Evolutionary conservation across 352 stramenopile species (phyloP), one percentile per base, ranked within the genome.

Genomic region (Pythium aristosporum): DNA sequence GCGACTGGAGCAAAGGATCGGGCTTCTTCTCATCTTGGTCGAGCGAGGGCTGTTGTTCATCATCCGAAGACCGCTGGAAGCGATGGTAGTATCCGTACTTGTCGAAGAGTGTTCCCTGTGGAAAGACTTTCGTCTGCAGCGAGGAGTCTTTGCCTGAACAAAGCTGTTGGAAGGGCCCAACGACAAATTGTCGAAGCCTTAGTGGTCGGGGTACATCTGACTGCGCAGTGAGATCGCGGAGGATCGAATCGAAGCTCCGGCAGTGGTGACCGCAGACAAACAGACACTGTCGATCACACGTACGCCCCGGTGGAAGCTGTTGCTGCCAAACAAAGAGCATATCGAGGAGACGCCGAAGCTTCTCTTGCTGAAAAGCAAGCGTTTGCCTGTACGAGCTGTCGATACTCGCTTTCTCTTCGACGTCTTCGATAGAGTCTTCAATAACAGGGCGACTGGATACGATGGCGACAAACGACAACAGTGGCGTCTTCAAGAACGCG

Each of bases 391-490:
- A 85, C 2, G 20, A 25, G 2, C 15, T 20, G 32, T 84, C 57
- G 18, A 78, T 68, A 18, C 64, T 68, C 10, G 79, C 75, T 39
- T 78, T 85, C 49, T 83, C 81, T 7, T 73, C 53, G 8, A 72
- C 62, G 28, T 83, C 71, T 67, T 83, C 74, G 0, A 77, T 44
- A 18, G 75, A 82, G n/a, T 90, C 74, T 42, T 83, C 74, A 16
- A 88, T 21, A 1, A 88, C 56, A 5, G 75, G 28, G 9, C 76
- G 64, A 3, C 54, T 64, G 0, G 68, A 75, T 20, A 86, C 50
- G 15, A 90, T n/a, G 2, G 84, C 42, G 8, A 87, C 32, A 3
- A 55, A 55, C 9, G 49, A 60, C n/a, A 90, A 25, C 1, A 41
- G 54, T 8, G 80, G 77, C 3, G 63, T 75, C n/a, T 52, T 54